Percentiles rank a stretch among this genome's conserved stretches.
phyloP scores from a whole-genome alignment of 768 basidiomycete species.

The Holtermannia corniformis region DNA sequence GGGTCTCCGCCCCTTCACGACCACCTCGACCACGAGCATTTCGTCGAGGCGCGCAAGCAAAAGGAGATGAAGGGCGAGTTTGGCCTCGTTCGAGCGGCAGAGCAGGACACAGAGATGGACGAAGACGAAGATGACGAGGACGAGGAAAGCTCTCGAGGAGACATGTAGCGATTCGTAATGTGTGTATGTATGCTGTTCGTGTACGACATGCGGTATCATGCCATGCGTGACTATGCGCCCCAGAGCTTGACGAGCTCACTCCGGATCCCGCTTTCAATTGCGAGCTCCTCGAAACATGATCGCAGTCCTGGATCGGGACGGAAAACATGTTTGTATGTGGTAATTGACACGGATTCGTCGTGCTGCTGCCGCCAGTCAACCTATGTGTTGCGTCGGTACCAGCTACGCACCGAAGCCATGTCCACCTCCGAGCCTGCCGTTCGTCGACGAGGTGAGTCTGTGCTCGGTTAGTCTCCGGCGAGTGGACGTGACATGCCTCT shows the following conservation, averaged over 20 bases:
- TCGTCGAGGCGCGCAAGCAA: neutral
- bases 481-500: neutral
- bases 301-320: neutral
- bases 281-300: neutral
- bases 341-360: too few relatives aligned
- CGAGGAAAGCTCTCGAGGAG: neutral
- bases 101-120: constrained; percentile 3
- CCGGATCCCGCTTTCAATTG: neutral
- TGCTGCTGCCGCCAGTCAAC: too few relatives aligned
- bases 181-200: neutral
- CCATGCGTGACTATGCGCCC: neutral
- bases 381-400: too few relatives aligned
- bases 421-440: neutral
- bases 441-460: neutral
- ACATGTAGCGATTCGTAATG: neutral
- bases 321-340: too few relatives aligned
- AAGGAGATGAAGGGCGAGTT: constrained; percentile 2
- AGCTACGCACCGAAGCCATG: neutral
- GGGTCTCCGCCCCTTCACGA: too few relatives aligned
- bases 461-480: neutral
- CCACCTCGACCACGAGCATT: neutral
- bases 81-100: neutral
- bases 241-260: neutral
- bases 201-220: neutral
- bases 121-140: constrained; percentile 1